Base-by-base conservation (phyloP, 805 yeast genomes). In the Lipomyces yamanashiensis region DNA sequence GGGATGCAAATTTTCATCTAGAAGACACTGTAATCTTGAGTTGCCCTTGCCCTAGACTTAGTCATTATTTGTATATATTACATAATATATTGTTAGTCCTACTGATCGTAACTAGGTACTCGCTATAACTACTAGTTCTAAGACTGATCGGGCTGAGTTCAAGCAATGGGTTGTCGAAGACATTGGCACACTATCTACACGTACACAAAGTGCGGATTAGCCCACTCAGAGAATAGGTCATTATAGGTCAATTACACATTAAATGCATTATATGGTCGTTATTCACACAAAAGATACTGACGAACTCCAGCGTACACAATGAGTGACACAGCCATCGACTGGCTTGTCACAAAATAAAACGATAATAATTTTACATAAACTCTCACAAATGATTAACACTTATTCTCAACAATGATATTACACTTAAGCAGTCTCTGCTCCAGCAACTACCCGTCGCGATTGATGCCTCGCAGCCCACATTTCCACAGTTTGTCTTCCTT, bases 401-500 rank as follows among this genome's bases (percentile, higher is more conserved):
- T 39, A 28, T 28, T 28, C 28, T 28, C 28, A 28, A 5, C 28
- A 5, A 28, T 19, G 10, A 17, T 50, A 39, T 34, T 36, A 17
- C 36, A 40, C 45, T 17, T 23, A 33, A 39, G 39, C 55, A 39
- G 55, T 28, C 39, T 36, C 39, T 15, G 41, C 44, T 19, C 39
- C 55, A 13, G 4, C n/a, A 39, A 34, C n/a, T 7, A 17, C 33
- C 9, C 55, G 7, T 43, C 55, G 45, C 34, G 45, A 37, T 39
- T 52, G 44, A 8, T 41, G 57, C 6, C 54, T 56, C 41, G 41
- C 49, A 10, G 68, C 68, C 68, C 68, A 64, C 52, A 50, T 10
- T 21, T 62, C 66, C 12, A 58, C 55, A 37, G 66, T 62, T 7
- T 47, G 52, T 21, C 51, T 41, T 8, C 68, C 68, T 33, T 61